Evolutionary conservation across 2,329 filamentous ascomycete genomes (phyloP).

Genomic region (Arthroderma uncinatum): DNA sequence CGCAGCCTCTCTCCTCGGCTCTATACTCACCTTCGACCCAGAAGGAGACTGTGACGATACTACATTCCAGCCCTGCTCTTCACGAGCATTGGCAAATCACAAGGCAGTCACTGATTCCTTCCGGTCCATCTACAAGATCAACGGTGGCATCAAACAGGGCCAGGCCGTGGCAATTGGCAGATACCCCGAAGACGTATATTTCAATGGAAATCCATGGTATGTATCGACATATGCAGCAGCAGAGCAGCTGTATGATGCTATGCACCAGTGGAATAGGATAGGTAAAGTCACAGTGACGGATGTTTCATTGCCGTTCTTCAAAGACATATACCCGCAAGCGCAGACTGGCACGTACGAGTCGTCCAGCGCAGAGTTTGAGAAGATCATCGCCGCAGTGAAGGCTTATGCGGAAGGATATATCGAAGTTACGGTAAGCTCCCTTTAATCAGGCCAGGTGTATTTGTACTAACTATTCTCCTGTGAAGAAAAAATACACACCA

Average conservation of each 20-base stretch:
- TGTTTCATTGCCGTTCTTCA: conserved; percentile 60
- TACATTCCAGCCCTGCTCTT: conserved; percentile 68
- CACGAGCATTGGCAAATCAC: conserved; percentile 57
- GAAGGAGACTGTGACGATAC: conserved; percentile 52
- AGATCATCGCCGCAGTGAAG: conserved; percentile 47
- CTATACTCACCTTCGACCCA: conserved; percentile 61
- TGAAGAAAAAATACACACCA: conserved; percentile 36
- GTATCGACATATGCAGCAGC: conserved; percentile 63
- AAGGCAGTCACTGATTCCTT: conserved; percentile 67
- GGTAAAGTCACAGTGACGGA: conserved; percentile 54
- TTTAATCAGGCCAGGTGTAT: background rate
- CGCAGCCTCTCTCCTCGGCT: conserved; percentile 55
- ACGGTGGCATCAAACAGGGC: conserved; percentile 51
- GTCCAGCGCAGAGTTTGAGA: conserved; percentile 32
- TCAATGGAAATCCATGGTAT: conserved; percentile 71
- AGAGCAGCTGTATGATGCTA: conserved; percentile 65
- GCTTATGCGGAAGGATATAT: conserved; percentile 51
- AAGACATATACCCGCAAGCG: conserved; percentile 48
- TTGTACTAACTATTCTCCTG: background rate
- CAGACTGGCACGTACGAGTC: conserved; percentile 53
- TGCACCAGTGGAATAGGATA: conserved; percentile 57
- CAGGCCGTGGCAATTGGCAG: conserved; percentile 53
- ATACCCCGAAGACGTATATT: conserved; percentile 63
- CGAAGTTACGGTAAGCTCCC: conserved; percentile 26
- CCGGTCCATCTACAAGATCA: conserved; percentile 58